A percentile compares a stretch with the other conserved stretches of the same genome.
These are phyloP conservation scores for Lentinula detonsa DNA, from an alignment of 768 basidiomycete species.

Conservation along the genomic window DNA sequence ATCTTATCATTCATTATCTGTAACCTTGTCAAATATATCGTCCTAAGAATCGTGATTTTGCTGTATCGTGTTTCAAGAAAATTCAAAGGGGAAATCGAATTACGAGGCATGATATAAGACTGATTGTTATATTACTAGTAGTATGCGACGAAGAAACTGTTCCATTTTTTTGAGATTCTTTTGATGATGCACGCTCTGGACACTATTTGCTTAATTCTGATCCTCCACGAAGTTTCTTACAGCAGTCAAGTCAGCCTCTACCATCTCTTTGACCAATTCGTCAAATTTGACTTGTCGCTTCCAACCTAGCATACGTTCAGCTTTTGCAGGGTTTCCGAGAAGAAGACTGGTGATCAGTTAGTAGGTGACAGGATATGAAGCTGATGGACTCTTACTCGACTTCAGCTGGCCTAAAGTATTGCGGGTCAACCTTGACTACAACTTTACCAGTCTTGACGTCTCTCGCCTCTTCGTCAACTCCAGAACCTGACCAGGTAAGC, in stretches of 20 bases:
- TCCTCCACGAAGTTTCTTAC: slow-evolving; percentile 73
- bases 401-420: slow-evolving; percentile 94
- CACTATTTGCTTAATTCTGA: slow-evolving; percentile 52
- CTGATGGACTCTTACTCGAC: slow-evolving; percentile 64
- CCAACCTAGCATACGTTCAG: slow-evolving; percentile 86
- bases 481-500: slow-evolving; percentile 78
- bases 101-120: no score
- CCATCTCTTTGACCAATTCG: slow-evolving; percentile 88
- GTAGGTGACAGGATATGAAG: neutral
- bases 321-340: slow-evolving; percentile 85
- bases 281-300: slow-evolving; percentile 83
- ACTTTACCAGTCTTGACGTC: slow-evolving; percentile 62
- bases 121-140: neutral
- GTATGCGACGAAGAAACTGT: neutral
- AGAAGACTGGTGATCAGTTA: slow-evolving; percentile 50
- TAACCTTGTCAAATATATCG: neutral
- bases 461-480: slow-evolving; percentile 73
- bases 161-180: neutral
- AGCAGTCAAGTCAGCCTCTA: slow-evolving; percentile 71
- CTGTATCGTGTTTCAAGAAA: neutral
- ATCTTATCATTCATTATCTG: neutral
- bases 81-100: no score
- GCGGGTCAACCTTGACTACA: slow-evolving; percentile 79
- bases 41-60: neutral
- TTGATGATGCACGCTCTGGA: neutral